Conservation (phyloP, 805 yeast genomes). For the Pichia cephalocereana region DNA sequence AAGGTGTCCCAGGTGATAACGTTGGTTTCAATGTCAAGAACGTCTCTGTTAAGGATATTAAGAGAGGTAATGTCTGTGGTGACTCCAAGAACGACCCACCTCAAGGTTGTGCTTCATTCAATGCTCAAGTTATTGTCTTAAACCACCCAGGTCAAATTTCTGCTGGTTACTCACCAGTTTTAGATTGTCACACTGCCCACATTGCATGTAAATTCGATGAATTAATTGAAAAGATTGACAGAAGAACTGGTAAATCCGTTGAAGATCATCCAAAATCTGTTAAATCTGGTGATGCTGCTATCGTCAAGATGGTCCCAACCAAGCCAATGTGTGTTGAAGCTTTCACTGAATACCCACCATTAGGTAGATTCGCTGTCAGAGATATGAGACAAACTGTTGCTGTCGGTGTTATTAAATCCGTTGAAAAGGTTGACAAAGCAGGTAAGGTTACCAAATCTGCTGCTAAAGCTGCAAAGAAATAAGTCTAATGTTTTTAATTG, state of each 20-base stretch:
- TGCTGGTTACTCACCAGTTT: slow-evolving; percentile 86
- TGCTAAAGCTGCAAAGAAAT: slow-evolving; percentile 69
- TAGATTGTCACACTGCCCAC: slow-evolving; percentile 91
- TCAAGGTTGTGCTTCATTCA: slow-evolving; percentile 61
- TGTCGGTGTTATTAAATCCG: slow-evolving; percentile 97
- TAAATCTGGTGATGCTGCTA: slow-evolving; percentile 95
- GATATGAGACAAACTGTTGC: slow-evolving; percentile 99
- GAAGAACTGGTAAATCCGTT: slow-evolving; percentile 85
- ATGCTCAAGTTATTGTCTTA: slow-evolving; percentile 75
- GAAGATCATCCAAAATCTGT: slow-evolving; percentile 89
- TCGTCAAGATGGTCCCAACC: slow-evolving; percentile 79
- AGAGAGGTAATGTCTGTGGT: slow-evolving; percentile 91
- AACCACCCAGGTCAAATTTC: slow-evolving; percentile 91
- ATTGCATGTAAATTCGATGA: slow-evolving; percentile 85
- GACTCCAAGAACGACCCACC: slow-evolving; percentile 89
- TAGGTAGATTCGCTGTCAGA: slow-evolving; percentile 98
- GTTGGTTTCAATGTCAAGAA: slow-evolving; percentile 88
- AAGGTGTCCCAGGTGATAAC: slow-evolving; percentile 88
- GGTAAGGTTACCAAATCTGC: slow-evolving; percentile 98
- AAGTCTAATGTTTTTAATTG: slow-evolving; percentile 22
- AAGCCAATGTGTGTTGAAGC: slow-evolving; percentile 95
- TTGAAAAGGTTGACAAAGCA: slow-evolving; percentile 74
- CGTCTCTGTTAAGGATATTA: slow-evolving; percentile 80
- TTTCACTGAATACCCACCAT: slow-evolving; percentile 90
- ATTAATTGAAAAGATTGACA: slow-evolving; percentile 77